Percentiles rank a stretch among this genome's conserved stretches.
Conservation (phyloP, 1,284 basidiomycete species). For the Agaricales sp. region DNA sequence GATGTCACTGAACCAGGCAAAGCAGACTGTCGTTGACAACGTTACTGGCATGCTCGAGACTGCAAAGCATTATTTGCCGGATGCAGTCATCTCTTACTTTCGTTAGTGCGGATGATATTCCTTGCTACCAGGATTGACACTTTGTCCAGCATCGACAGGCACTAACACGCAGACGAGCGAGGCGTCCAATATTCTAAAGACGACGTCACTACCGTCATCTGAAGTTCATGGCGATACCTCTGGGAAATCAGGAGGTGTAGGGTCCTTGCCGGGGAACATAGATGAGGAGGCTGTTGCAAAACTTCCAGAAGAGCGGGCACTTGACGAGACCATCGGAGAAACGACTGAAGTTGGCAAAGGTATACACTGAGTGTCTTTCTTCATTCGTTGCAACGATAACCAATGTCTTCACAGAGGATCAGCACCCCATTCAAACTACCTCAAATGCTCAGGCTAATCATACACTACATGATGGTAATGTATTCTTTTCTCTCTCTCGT, state of each 20-base stretch:
- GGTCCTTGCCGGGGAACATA: neutral
- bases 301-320: neutral
- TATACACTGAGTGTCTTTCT: too few species aligned
- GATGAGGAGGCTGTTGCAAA: neutral
- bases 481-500: too few species aligned
- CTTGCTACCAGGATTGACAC: too few species aligned
- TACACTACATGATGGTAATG: too few species aligned
- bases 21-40: too few species aligned
- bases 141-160: too few species aligned
- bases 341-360: neutral
- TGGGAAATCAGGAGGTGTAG: neutral
- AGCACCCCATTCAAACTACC: too few species aligned
- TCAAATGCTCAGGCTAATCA: too few species aligned
- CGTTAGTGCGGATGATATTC: constrained; percentile 5
- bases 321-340: neutral
- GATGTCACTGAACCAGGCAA: constrained; percentile 1
- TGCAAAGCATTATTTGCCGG: constrained; percentile 10
- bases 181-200: too few species aligned
- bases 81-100: constrained; percentile 9
- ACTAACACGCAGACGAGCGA: too few species aligned
- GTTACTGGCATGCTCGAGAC: neutral
- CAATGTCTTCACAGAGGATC: too few species aligned
- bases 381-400: too few species aligned
- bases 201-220: neutral
- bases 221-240: neutral